Evolutionary conservation across 2,329 filamentous ascomycete genomes (phyloP).

Genomic region (Cladophialophora yegresii): DNA sequence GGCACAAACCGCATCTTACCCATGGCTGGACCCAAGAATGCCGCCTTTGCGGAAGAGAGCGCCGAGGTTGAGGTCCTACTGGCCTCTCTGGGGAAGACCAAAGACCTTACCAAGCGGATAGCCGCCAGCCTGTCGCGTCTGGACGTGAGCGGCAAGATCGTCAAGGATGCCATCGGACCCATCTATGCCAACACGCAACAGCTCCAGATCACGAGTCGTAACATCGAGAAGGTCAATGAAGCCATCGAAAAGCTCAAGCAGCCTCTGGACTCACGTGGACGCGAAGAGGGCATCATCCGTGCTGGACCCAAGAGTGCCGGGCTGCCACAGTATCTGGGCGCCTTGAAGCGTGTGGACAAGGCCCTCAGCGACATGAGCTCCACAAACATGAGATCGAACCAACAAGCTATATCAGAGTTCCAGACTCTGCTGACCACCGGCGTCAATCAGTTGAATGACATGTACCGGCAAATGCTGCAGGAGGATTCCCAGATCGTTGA

Average conservation of each 20-base stretch:
- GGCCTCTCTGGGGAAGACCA: slow-evolving; percentile 83
- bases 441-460: slow-evolving; percentile 77
- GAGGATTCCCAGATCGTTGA: slow-evolving; percentile 81
- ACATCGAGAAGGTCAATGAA: slow-evolving; percentile 81
- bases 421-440: slow-evolving; percentile 75
- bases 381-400: slow-evolving; percentile 89
- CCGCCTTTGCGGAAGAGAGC: slow-evolving; percentile 65
- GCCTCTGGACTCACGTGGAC: slow-evolving; percentile 87
- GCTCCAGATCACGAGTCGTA: slow-evolving; percentile 82
- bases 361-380: slow-evolving; percentile 81
- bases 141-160: slow-evolving; percentile 84
- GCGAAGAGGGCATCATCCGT: slow-evolving; percentile 88
- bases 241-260: slow-evolving; percentile 87
- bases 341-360: slow-evolving; percentile 83
- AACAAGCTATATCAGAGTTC: slow-evolving; percentile 81
- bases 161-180: slow-evolving; percentile 87
- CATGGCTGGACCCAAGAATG: slow-evolving; percentile 60
- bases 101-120: slow-evolving; percentile 92
- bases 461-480: slow-evolving; percentile 76
- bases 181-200: slow-evolving; percentile 90
- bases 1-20: slow-evolving; percentile 11
- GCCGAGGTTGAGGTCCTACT: slow-evolving; percentile 68
- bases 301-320: slow-evolving; percentile 82
- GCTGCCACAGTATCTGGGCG: slow-evolving; percentile 80
- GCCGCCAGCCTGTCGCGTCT: slow-evolving; percentile 81